Percentiles rank a stretch among this genome's conserved stretches.
These are phyloP conservation scores for Wickerhamomyces sydowiorum DNA, from an alignment of 805 yeast species.

Conservation along the genomic window DNA sequence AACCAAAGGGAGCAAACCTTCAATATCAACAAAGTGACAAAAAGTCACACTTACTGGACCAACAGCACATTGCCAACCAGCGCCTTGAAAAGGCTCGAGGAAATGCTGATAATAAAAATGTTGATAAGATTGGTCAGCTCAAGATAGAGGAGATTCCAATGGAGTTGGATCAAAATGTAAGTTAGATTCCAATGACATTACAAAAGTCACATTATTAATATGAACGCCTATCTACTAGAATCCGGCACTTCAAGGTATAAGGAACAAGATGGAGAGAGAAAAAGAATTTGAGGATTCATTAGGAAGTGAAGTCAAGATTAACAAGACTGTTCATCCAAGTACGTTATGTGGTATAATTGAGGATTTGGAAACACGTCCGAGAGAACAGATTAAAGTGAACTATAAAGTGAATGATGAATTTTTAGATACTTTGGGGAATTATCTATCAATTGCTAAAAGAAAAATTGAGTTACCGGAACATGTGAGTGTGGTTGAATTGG, in stretches of 20 bases:
- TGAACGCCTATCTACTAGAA: constrained; percentile 7
- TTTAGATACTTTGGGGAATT: background rate
- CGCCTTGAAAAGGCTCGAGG: background rate
- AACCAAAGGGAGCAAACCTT: background rate
- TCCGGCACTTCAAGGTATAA: constrained; percentile 13
- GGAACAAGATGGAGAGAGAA: constrained; percentile 12
- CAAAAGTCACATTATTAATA: background rate
- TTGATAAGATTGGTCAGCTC: constrained; percentile 12
- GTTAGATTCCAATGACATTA: too few relatives aligned
- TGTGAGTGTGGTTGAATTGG: background rate
- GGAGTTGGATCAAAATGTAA: constrained; percentile 10
- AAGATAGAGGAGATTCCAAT: constrained; percentile 13
- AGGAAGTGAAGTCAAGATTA: background rate
- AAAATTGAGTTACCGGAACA: constrained; percentile 1
- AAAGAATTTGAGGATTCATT: constrained; percentile 1
- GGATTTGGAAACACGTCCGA: constrained; percentile 10
- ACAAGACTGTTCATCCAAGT: constrained; percentile 10
- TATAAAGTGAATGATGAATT: constrained; percentile 7
- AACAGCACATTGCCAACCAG: constrained; percentile 1
- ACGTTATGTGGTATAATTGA: constrained; percentile 16
- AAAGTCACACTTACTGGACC: background rate
- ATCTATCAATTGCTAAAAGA: constrained; percentile 5
- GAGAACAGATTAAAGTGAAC: constrained; percentile 8
- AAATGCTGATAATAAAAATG: constrained; percentile 9
- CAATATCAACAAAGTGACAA: background rate